Evolutionary conservation across 2,329 filamentous ascomycete species (phyloP).

Genomic region (Bisporella sp.): DNA sequence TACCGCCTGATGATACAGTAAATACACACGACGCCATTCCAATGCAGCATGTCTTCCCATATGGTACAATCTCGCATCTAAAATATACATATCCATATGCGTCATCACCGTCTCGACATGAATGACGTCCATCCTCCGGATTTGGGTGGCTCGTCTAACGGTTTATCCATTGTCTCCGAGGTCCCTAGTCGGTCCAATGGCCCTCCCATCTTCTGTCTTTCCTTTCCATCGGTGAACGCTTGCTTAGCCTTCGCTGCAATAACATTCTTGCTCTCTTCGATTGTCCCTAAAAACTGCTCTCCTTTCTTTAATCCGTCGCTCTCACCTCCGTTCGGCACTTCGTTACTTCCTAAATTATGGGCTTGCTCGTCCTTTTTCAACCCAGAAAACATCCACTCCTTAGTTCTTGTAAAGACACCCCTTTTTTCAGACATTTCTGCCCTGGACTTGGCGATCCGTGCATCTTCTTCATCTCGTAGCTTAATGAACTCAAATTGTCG

Average conservation of each 20-base stretch:
- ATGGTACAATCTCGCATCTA: constrained; percentile 19
- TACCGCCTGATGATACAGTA: too few relatives aligned
- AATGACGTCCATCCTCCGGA: constrained; percentile 21
- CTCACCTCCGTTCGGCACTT: constrained; percentile 17
- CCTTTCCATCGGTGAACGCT: constrained; percentile 24
- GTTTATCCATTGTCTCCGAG: constrained; percentile 2
- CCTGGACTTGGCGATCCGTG: constrained; percentile 7
- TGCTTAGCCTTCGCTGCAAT: constrained; percentile 18
- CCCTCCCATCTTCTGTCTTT: constrained; percentile 22
- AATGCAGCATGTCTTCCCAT: constrained; percentile 14
- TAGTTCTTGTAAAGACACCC: constrained; percentile 20
- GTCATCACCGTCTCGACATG: constrained; percentile 15
- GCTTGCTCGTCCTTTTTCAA: constrained; percentile 27
- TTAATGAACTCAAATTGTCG: constrained; percentile 44
- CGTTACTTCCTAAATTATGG: constrained; percentile 12
- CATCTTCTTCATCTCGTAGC: constrained; percentile 47
- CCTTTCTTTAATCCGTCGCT: constrained; percentile 20
- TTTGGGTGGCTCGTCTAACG: constrained; percentile 11
- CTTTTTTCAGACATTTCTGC: constrained; percentile 21
- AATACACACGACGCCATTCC: constrained; percentile 6
- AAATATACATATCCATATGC: background rate
- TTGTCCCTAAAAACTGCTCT: constrained; percentile 18
- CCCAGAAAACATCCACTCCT: constrained; percentile 24
- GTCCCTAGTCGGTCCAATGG: constrained; percentile 23
- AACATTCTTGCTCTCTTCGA: constrained; percentile 23